Conservation (phyloP, 352 stramenopile species). For the Pelagophyceae sp. region DNA sequence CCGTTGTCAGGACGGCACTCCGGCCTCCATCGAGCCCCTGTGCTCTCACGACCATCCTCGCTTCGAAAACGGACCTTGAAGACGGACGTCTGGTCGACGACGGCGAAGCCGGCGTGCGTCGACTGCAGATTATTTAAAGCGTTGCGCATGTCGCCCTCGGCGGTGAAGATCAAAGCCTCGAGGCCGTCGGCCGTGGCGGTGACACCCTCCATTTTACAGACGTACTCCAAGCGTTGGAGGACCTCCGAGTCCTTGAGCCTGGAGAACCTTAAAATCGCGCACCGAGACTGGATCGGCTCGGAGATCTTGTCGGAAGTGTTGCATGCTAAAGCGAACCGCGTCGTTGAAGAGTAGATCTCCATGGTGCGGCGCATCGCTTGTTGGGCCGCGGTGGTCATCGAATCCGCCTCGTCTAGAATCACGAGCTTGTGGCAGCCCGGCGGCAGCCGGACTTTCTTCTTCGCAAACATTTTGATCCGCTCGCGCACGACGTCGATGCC, state of each 20-base stretch:
- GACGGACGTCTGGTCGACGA: conserved; percentile 87
- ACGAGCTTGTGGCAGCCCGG: conserved; percentile 88
- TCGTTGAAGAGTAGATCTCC: conserved; percentile 96
- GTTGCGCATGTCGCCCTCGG: conserved; percentile 97
- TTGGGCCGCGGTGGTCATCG: conserved; percentile 93
- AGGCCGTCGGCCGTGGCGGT: conserved; percentile 73
- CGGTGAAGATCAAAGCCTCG: conserved; percentile 95
- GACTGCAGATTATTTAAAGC: conserved; percentile 97
- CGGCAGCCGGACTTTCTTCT: conserved; percentile 82
- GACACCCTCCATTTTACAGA: conserved; percentile 81
- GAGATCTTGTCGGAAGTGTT: conserved; percentile 99
- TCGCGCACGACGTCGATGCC: conserved; percentile 77
- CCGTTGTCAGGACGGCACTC: conserved; percentile 17
- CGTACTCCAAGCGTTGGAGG: conserved; percentile 76
- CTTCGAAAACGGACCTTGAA: conserved; percentile 72
- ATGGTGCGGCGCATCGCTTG: conserved; percentile 94
- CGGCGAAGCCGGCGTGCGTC: conserved; percentile 83
- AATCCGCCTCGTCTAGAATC: conserved; percentile 97
- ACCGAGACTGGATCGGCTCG: conserved; percentile 95
- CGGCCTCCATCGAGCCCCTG: conserved; percentile 32
- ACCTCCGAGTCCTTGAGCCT: conserved; percentile 85
- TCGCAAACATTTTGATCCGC: conserved; percentile 98
- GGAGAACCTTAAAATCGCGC: conserved; percentile 93
- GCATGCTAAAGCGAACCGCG: conserved; percentile 94
- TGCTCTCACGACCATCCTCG: neutral